These are phyloP conservation scores for Mitragyna speciosa DNA, from an alignment of 257 asterid genomes.

Conservation along the genomic window DNA sequence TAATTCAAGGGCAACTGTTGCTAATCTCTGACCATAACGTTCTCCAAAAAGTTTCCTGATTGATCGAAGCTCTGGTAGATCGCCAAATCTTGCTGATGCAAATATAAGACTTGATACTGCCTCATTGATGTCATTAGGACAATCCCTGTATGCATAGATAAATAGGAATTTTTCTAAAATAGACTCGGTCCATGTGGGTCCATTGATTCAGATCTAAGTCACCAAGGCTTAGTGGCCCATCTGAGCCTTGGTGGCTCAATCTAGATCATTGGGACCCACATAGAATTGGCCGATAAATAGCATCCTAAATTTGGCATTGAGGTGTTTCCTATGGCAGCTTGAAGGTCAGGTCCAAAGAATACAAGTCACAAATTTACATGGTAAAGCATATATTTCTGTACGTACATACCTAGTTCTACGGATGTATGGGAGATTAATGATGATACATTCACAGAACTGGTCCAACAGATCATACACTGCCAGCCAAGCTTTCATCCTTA, in stretches of 20 bases:
- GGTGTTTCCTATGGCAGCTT: not conserved
- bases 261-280: no score
- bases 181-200: no score
- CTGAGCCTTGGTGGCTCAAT: no score
- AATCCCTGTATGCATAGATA: slow-evolving; percentile 48
- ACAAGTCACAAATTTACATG: not conserved
- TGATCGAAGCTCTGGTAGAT: slow-evolving; percentile 64
- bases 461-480: slow-evolving; percentile 59
- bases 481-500: slow-evolving; percentile 50
- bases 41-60: slow-evolving; percentile 59
- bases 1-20: slow-evolving; percentile 49
- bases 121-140: slow-evolving; percentile 70
- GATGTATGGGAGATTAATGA: slow-evolving; percentile 54
- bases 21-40: slow-evolving; percentile 62
- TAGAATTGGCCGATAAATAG: no score
- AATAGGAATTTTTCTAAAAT: no score
- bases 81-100: slow-evolving; percentile 78
- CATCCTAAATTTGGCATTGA: not conserved
- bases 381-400: not conserved
- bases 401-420: slow-evolving; percentile 52
- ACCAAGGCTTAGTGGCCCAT: no score
- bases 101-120: slow-evolving; percentile 70
- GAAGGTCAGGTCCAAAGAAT: not conserved
- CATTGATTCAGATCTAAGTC: no score
- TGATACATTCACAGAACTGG: slow-evolving; percentile 57